Base-by-base conservation (phyloP, 805 yeast species). In the Saturnispora gosingensis region DNA sequence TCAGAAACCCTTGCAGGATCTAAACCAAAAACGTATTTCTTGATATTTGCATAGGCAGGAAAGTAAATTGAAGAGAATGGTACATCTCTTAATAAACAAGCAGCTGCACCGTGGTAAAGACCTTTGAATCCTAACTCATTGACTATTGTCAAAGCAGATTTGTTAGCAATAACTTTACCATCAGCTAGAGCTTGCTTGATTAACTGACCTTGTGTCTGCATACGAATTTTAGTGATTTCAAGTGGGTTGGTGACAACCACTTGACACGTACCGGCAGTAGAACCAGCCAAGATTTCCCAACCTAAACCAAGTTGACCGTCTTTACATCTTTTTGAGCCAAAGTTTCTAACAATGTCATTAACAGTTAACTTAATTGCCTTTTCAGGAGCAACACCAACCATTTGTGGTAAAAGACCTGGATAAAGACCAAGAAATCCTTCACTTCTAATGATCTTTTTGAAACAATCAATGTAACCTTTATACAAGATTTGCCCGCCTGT, bases 371-470 rank as follows among this genome's bases (percentile, higher is more conserved):
- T 91, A 62, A 91, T 91, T 43, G 98, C 98, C 73, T 91, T 91
- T 67, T 91, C 99, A 2, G 99, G 99, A 0, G 98, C 98, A 48
- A 91, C 98, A 58, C 99, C 99, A 46, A 93, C 81, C 61, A 91
- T 73, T 69, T 93, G 98, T 16, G 98, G 97, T 9, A 88, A 86
- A 48, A 91, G 73, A 50, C 99, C 99, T 5, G 96, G 84, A 68
- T 91, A 91, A 53, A 91, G 76, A 8, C 98, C 98, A 59, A 74
- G 72, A 46, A 85, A 62, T 48, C 97, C 97, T 70, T 91, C 98
- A 55, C 76, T 74, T 43, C 73, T 69, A 22, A 90, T 55, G 43
- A 90, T 88, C 63, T 89, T 88, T 44, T 74, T 70, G 66, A 90
- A 83, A 70, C 98, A 93, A 66, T 91, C 97, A 24, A 82, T 54